Evolutionary conservation across 192 early-diverging fungal species (phyloP).

Genomic region (Geosiphon pyriformis): DNA sequence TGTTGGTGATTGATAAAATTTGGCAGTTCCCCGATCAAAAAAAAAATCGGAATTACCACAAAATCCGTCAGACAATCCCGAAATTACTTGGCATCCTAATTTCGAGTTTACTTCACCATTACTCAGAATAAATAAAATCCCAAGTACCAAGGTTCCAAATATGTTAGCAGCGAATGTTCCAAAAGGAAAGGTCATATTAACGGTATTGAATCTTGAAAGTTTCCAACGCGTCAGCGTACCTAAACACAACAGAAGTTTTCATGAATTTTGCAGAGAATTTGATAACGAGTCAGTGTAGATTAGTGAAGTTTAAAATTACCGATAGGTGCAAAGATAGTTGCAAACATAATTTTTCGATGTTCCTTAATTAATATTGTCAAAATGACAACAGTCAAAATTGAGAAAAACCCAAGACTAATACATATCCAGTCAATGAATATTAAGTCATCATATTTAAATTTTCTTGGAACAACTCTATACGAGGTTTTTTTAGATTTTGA

Average conservation of each 20-base stretch:
- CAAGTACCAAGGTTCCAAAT: conserved; percentile 38
- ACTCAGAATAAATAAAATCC: conserved; percentile 35
- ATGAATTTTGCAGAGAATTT: not conserved
- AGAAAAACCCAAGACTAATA: conserved; percentile 29
- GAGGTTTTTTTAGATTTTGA: not conserved
- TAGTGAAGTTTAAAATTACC: conserved; percentile 9
- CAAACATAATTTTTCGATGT: conserved; percentile 32
- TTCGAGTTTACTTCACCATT: conserved; percentile 23
- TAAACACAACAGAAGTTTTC: not conserved
- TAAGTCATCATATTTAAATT: not conserved
- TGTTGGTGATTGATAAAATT: not conserved
- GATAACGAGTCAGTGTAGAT: not conserved
- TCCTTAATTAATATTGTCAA: conserved; percentile 11
- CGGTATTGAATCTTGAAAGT: conserved; percentile 40
- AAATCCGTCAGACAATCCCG: conserved; percentile 45
- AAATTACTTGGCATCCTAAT: conserved; percentile 23
- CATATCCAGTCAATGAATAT: conserved; percentile 9
- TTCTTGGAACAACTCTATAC: not conserved
- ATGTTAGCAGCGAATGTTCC: conserved; percentile 52
- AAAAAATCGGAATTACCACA: conserved; percentile 40
- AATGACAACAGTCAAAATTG: conserved; percentile 32
- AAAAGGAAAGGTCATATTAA: conserved; percentile 31
- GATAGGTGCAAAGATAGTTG: conserved; percentile 45
- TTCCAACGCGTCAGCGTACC: conserved; percentile 49
- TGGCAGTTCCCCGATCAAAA: not conserved